These are phyloP conservation scores for Yamadazyma pseudoaaseri DNA, from an alignment of 1,139 yeast genomes.

Conservation along the genomic window DNA sequence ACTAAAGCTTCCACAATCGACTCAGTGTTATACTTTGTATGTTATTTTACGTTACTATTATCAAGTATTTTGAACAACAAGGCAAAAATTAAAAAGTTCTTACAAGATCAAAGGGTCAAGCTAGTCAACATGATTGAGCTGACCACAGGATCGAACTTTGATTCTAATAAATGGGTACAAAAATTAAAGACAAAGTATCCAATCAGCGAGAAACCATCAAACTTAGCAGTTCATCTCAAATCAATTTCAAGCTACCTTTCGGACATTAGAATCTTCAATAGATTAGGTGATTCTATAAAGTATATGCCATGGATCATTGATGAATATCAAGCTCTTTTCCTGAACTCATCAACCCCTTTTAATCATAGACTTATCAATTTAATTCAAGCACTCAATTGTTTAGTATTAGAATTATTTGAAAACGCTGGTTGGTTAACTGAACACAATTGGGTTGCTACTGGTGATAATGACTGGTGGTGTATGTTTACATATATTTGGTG, in stretches of 20 bases:
- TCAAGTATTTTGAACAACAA: constrained; percentile 44
- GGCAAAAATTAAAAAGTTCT: constrained; percentile 29
- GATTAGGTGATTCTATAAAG: constrained; percentile 52
- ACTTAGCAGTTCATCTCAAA: constrained; percentile 39
- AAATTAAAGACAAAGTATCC: constrained; percentile 5
- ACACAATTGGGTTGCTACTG: constrained; percentile 52
- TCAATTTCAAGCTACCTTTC: constrained; percentile 46
- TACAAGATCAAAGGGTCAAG: constrained; percentile 27
- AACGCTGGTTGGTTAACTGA: constrained; percentile 60
- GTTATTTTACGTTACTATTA: constrained; percentile 41
- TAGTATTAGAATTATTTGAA: constrained; percentile 50
- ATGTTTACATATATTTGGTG: constrained; percentile 49
- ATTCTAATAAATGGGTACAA: constrained; percentile 15
- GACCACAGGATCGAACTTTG: constrained; percentile 18
- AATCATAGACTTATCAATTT: constrained; percentile 34
- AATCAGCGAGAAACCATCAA: constrained; percentile 18
- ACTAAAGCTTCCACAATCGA: constrained; percentile 37
- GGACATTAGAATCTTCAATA: constrained; percentile 53
- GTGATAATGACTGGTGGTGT: constrained; percentile 44
- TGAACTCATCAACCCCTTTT: constrained; percentile 26
- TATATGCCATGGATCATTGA: constrained; percentile 51
- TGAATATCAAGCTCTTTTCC: constrained; percentile 30
- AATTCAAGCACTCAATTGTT: constrained; percentile 42
- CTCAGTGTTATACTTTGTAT: constrained; percentile 41
- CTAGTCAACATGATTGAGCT: constrained; percentile 18